A percentile compares a stretch with the other conserved stretches of the same genome.
Conservation (phyloP, 768 basidiomycete genomes). For the Fomitopsis serialis region DNA sequence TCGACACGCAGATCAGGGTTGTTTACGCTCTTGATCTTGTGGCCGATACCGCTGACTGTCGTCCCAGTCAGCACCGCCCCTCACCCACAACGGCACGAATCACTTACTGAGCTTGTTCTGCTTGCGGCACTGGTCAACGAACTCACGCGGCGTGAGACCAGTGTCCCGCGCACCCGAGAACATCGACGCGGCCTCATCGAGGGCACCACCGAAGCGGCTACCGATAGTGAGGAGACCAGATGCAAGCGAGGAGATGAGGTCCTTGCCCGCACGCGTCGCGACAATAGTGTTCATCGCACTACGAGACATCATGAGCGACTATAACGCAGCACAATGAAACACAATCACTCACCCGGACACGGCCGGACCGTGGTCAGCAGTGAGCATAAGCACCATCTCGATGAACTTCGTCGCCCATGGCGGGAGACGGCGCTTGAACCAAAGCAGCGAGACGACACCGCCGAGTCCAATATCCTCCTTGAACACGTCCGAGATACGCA, state of each 20-base stretch:
- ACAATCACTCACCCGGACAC: slow-evolving; percentile 60
- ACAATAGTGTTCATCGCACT: slow-evolving; percentile 99
- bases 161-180: slow-evolving; percentile 90
- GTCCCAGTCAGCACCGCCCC: slow-evolving; percentile 2
- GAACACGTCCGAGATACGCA: slow-evolving; percentile 99
- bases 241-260: slow-evolving; percentile 92
- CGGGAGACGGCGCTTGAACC: slow-evolving; percentile 96
- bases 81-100: not conserved
- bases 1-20: slow-evolving; percentile 92
- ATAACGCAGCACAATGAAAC: not conserved
- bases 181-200: slow-evolving; percentile 96
- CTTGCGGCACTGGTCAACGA: slow-evolving; percentile 91
- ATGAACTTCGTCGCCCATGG: slow-evolving; percentile 97
- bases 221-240: slow-evolving; percentile 98
- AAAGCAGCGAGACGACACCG: slow-evolving; percentile 91
- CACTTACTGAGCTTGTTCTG: slow-evolving; percentile 86
- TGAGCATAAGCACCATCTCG: slow-evolving; percentile 99
- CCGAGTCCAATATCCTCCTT: slow-evolving; percentile 95
- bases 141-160: slow-evolving; percentile 95
- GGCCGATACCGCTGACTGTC: slow-evolving; percentile 92
- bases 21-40: slow-evolving; percentile 99
- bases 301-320: not conserved
- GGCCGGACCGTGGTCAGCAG: slow-evolving; percentile 96
- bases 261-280: slow-evolving; percentile 98
- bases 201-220: slow-evolving; percentile 95